Conservation (phyloP, 495 filamentous ascomycete species). For the Aspergillus ostianus region DNA sequence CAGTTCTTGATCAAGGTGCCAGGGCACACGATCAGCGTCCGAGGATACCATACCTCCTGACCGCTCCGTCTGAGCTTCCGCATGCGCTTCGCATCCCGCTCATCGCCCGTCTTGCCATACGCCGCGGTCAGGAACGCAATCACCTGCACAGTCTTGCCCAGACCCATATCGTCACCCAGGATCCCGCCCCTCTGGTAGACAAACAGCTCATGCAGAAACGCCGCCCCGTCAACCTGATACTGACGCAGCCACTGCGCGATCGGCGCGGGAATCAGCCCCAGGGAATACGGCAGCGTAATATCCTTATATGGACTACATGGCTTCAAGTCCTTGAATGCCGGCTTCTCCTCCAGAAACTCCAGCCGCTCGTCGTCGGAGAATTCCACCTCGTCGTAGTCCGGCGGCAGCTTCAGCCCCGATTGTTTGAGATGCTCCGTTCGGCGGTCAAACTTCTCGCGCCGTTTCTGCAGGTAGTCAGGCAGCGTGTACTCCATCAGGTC, state of each 20-base stretch:
- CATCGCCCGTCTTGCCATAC: constrained; percentile 93
- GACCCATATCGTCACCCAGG: constrained; percentile 93
- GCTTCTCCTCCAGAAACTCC: constrained; percentile 61
- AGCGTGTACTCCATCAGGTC: constrained; percentile 58
- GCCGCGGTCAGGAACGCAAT: constrained; percentile 90
- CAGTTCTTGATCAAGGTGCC: constrained; percentile 88
- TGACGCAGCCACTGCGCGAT: constrained; percentile 91
- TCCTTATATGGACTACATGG: constrained; percentile 70
- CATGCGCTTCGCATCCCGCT: constrained; percentile 87
- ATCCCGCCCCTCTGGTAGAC: constrained; percentile 91
- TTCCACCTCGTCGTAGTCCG: constrained; percentile 74
- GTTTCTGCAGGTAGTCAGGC: constrained; percentile 56
- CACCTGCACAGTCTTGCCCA: constrained; percentile 96
- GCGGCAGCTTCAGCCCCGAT: constrained; percentile 73
- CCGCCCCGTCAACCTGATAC: constrained; percentile 85
- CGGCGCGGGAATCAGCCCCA: constrained; percentile 82
- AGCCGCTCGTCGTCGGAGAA: constrained; percentile 84
- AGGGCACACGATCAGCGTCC: constrained; percentile 82
- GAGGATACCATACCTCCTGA: constrained; percentile 74
- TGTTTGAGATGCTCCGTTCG: constrained; percentile 57
- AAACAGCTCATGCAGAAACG: constrained; percentile 85
- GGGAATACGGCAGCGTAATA: constrained; percentile 69
- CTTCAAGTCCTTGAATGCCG: constrained; percentile 61
- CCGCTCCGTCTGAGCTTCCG: constrained; percentile 71
- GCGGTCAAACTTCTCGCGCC: constrained; percentile 51